phyloP scores from a whole-genome alignment of 805 yeast genomes.

The Teunomyces gatunensis region DNA sequence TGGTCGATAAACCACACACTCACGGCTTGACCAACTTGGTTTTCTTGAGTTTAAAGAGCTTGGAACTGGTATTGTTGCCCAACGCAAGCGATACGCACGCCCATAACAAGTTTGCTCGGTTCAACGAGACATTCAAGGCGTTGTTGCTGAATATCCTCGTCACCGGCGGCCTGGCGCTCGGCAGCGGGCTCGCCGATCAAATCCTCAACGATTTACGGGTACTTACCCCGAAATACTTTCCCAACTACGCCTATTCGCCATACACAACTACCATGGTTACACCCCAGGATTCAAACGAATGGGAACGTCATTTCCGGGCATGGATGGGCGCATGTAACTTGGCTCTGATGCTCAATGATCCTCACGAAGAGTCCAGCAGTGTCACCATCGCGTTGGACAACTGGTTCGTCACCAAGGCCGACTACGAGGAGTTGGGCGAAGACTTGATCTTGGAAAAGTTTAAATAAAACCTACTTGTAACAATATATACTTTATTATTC shows the following conservation, averaged over 20 bases:
- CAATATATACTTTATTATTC: slow-evolving; percentile 4
- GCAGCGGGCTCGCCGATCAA: slow-evolving; percentile 56
- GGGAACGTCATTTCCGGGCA: slow-evolving; percentile 57
- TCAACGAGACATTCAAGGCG: slow-evolving; percentile 38
- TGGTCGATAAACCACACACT: slow-evolving; percentile 45
- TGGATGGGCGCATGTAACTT: slow-evolving; percentile 77
- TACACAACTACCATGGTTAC: slow-evolving; percentile 31
- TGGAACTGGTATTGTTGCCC: slow-evolving; percentile 33
- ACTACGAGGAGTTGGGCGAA: slow-evolving; percentile 63
- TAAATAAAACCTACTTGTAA: slow-evolving; percentile 15
- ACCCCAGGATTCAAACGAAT: slow-evolving; percentile 32
- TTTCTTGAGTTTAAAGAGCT: slow-evolving; percentile 32
- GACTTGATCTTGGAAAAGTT: slow-evolving; percentile 37
- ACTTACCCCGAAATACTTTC: slow-evolving; percentile 43
- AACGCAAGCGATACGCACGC: slow-evolving; percentile 28
- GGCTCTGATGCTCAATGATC: slow-evolving; percentile 57
- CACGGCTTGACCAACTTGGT: slow-evolving; percentile 45
- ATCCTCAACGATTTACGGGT: slow-evolving; percentile 54
- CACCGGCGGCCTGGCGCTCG: slow-evolving; percentile 58
- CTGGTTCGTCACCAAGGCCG: slow-evolving; percentile 59
- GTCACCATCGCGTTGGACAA: slow-evolving; percentile 41
- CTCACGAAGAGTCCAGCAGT: slow-evolving; percentile 21
- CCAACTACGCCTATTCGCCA: slow-evolving; percentile 39
- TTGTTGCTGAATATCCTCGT: slow-evolving; percentile 47
- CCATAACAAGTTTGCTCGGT: slow-evolving; percentile 28